These are phyloP conservation scores for Plenodomus lindquistii DNA, from an alignment of 2,329 filamentous ascomycete genomes.

Conservation along the genomic window DNA sequence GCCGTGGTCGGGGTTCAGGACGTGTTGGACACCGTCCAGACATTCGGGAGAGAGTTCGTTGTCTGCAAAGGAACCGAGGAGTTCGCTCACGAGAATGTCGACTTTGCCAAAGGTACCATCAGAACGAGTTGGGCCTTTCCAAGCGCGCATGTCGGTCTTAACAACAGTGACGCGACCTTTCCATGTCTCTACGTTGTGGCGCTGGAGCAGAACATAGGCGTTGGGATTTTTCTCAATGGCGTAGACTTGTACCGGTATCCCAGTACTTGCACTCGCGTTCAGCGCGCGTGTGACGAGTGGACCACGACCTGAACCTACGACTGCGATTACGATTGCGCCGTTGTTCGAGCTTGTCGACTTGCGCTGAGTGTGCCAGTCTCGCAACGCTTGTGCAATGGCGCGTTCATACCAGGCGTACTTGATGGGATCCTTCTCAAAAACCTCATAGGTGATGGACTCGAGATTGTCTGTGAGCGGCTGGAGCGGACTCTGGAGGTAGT, in stretches of 20 bases:
- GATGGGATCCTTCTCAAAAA: conserved; percentile 97
- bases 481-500: conserved; percentile 92
- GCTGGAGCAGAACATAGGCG: conserved; percentile 87
- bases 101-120: conserved; percentile 66
- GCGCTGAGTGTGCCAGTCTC: conserved; percentile 73
- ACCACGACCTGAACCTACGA: conserved; percentile 90
- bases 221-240: conserved; percentile 98
- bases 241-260: conserved; percentile 82
- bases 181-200: conserved; percentile 83
- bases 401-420: conserved; percentile 96
- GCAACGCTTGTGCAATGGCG: conserved; percentile 78
- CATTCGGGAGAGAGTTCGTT: conserved; percentile 98
- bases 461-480: conserved; percentile 96
- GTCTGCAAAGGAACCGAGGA: conserved; percentile 93
- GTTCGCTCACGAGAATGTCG: conserved; percentile 91
- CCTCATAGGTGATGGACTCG: conserved; percentile 96
- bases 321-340: conserved; percentile 79
- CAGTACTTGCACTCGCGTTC: conserved; percentile 74
- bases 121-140: conserved; percentile 75
- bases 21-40: conserved; percentile 90
- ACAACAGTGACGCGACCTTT: conserved; percentile 78
- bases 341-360: conserved; percentile 75
- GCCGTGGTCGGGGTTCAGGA: conserved; percentile 77
- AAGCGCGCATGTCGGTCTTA: conserved; percentile 96
- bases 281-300: conserved; percentile 88